Percentiles rank a stretch among this genome's conserved stretches.
phyloP scores from a whole-genome alignment of 2,329 filamentous ascomycete species.

The Knufia petricola region DNA sequence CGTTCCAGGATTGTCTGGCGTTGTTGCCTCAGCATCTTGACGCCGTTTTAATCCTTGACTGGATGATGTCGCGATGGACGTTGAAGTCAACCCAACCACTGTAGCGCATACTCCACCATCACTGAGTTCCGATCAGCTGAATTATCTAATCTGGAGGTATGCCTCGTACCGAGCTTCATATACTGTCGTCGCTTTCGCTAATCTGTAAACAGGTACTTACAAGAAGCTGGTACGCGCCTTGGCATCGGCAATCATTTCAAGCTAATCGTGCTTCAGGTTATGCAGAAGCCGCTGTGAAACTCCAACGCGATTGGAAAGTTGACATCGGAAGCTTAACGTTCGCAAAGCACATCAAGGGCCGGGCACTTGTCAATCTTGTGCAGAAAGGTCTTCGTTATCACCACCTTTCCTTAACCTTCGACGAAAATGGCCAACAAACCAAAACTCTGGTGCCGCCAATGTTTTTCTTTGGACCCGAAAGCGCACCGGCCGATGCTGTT shows the following conservation, averaged over 20 bases:
- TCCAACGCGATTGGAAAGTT: conserved; percentile 54
- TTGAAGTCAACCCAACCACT: conserved; percentile 18
- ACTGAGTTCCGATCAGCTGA: conserved; percentile 53
- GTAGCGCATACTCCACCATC: conserved; percentile 27
- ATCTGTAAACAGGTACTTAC: conserved; percentile 38
- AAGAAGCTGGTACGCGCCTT: conserved; percentile 42
- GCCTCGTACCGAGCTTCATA: conserved; percentile 19
- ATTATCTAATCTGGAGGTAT: conserved; percentile 61
- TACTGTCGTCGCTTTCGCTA: conserved; percentile 10
- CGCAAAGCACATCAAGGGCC: conserved; percentile 48
- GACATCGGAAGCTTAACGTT: conserved; percentile 54
- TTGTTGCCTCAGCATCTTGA: background rate
- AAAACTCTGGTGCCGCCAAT: conserved; percentile 28
- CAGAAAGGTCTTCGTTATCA: conserved; percentile 53
- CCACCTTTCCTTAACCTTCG: conserved; percentile 29
- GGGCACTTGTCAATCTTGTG: conserved; percentile 51
- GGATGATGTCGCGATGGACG: conserved; percentile 23
- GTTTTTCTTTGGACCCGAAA: conserved; percentile 40
- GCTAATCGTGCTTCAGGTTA: conserved; percentile 34
- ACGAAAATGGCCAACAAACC: conserved; percentile 21
- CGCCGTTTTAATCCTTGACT: background rate
- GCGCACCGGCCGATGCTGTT: conserved; percentile 27
- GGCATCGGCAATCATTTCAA: conserved; percentile 18
- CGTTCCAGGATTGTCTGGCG: background rate
- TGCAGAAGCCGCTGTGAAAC: conserved; percentile 49